Base-by-base conservation (phyloP, 352 stramenopile genomes). In the Aphanomyces stellatus region DNA sequence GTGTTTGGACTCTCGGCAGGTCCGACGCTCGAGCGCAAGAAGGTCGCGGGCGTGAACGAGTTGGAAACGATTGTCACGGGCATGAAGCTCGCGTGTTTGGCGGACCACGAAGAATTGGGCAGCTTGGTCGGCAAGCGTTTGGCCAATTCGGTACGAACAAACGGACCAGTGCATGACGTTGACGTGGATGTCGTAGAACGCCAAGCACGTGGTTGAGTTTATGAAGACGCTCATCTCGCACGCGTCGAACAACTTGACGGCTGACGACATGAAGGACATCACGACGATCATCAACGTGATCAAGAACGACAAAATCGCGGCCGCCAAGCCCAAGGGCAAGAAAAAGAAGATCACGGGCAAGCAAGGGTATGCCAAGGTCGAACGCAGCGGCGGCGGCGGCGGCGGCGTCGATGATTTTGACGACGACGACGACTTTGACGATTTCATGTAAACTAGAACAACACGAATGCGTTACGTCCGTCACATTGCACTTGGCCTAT, bases 271-370 rank as follows among this genome's bases (percentile, higher is more conserved):
- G 79, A 93, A 93, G 74, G 84, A 93, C 69, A 74, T 93, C 51
- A 91, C 81, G 69, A 93, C 84, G 53, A 87, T 91, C 43, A 79
- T 91, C 65, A 93, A 93, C 72, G 81, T 70, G 8, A 86, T 93
- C 68, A 90, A 93, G 77, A 93, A 93, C 72, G 84, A 93, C 42
- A 93, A 93, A 72, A 93, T 93, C 70, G 75, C 76, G 24, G 74
- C 79, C 13, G 79, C 84, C 43, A 93, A 93, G 74, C 82, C 79
- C 30, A 93, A 93, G 74, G 71, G 74, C 51, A 93, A 93, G 78
- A 93, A 93, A 74, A 93, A 91, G 79, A 91, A 91, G 75, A 70
- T 75, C 53, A 80, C 78, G 17, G 84, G 84, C 59, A 88, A 88
- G 56, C 80, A 91, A 71, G 82, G 84, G 37, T 93, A 91, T 64